Conservation (phyloP, 116 monocot genomes). For the Posidonia oceanica region DNA sequence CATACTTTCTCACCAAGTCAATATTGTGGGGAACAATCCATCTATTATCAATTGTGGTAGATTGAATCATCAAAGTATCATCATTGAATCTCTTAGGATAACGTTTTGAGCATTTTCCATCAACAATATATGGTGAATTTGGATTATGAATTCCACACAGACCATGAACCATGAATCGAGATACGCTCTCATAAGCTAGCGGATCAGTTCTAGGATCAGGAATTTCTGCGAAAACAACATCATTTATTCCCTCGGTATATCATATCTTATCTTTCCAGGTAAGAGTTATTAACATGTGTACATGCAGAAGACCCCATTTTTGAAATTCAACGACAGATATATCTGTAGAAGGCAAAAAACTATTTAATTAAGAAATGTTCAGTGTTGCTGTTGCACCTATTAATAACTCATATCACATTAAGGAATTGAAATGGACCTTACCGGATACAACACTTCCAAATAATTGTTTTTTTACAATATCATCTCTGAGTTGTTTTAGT, state of each 20-base stretch:
- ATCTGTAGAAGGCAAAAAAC: background rate
- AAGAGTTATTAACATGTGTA: background rate
- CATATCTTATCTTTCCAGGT: background rate
- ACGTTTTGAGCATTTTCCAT: background rate
- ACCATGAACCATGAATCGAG: background rate
- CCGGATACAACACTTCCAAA: background rate
- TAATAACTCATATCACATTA: background rate
- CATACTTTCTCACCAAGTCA: background rate
- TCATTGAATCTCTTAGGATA: background rate
- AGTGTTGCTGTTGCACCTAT: background rate
- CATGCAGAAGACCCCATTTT: background rate
- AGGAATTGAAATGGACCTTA: background rate
- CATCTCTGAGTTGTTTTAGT: background rate
- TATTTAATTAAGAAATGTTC: background rate
- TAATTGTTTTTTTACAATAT: background rate
- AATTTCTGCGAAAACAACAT: background rate
- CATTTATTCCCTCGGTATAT: background rate
- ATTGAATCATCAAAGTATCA: background rate
- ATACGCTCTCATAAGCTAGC: background rate
- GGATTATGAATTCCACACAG: background rate
- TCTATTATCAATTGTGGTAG: background rate
- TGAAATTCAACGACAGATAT: background rate
- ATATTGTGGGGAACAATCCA: background rate
- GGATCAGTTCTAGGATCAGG: background rate
- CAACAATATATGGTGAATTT: background rate